Conservation (phyloP, 768 basidiomycete species). For the Hygrocybe coccinea region DNA sequence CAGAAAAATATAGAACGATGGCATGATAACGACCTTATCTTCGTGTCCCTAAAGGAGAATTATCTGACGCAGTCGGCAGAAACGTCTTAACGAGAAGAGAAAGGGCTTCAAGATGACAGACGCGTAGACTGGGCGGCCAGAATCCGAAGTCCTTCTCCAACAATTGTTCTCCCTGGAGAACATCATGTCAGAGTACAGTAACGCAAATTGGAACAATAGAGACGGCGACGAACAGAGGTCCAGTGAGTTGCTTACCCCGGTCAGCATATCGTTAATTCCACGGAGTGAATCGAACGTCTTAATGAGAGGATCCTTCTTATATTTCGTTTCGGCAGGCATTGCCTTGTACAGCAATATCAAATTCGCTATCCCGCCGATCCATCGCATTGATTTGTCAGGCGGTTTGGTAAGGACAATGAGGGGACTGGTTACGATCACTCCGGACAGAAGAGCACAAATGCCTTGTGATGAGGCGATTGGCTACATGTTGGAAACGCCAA, state of each 20-base stretch:
- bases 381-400: conserved; percentile 45
- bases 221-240: not conserved
- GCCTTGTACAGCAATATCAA: conserved; percentile 44
- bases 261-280: conserved; percentile 59
- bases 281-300: conserved; percentile 52
- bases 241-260: conserved; percentile 37
- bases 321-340: conserved; percentile 54
- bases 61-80: conserved; percentile 23
- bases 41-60: conserved; percentile 43
- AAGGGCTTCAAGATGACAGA: conserved; percentile 30
- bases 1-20: not conserved
- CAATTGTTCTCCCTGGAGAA: conserved; percentile 57
- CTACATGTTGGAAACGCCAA: conserved; percentile 54
- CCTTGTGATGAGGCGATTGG: conserved; percentile 31
- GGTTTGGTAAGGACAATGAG: conserved; percentile 60
- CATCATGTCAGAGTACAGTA: not conserved
- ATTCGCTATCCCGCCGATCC: conserved; percentile 48
- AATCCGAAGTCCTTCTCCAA: conserved; percentile 39
- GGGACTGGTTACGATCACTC: conserved; percentile 65
- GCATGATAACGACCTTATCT: conserved; percentile 35
- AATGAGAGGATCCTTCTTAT: conserved; percentile 56
- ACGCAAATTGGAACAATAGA: too few relatives aligned
- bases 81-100: not conserved
- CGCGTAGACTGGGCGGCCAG: conserved; percentile 68
- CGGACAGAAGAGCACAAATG: conserved; percentile 44